Conservation (phyloP, 805 yeast genomes). For the Metschnikowia anglica region DNA sequence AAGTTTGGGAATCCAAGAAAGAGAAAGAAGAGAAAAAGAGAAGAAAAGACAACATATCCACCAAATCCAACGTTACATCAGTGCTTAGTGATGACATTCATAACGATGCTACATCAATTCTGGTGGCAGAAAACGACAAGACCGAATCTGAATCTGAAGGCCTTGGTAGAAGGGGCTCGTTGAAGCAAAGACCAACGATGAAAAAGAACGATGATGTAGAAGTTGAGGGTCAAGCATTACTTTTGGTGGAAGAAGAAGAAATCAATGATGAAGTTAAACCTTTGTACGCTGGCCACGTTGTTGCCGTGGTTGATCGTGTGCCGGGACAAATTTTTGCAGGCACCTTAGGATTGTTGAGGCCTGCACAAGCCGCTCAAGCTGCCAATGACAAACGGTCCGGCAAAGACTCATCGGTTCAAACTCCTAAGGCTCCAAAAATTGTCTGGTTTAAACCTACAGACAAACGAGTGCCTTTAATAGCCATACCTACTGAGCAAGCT, state of each 20-base stretch:
- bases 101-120: slow-evolving; percentile 72
- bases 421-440: slow-evolving; percentile 74
- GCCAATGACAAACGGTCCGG: slow-evolving; percentile 56
- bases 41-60: slow-evolving; percentile 62
- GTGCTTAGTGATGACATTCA: slow-evolving; percentile 67
- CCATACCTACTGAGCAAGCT: slow-evolving; percentile 98
- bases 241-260: slow-evolving; percentile 93
- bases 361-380: slow-evolving; percentile 89
- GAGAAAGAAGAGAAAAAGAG: slow-evolving; percentile 97
- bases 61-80: slow-evolving; percentile 33
- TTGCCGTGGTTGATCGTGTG: slow-evolving; percentile 94
- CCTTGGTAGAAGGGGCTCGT: slow-evolving; percentile 76
- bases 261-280: slow-evolving; percentile 91
- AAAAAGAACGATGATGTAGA: slow-evolving; percentile 98
- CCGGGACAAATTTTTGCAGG: slow-evolving; percentile 97
- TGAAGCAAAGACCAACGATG: slow-evolving; percentile 93
- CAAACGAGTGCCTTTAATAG: slow-evolving; percentile 95
- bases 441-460: slow-evolving; percentile 99
- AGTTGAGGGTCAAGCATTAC: slow-evolving; percentile 93
- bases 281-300: slow-evolving; percentile 95
- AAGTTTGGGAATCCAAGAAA: slow-evolving; percentile 94
- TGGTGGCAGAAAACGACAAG: slow-evolving; percentile 33
- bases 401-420: slow-evolving; percentile 44
- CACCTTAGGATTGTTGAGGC: slow-evolving; percentile 88
- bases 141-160: slow-evolving; percentile 36